A percentile compares a stretch with the other conserved stretches of the same genome.
Evolutionary conservation across 2,329 filamentous ascomycete genomes (phyloP).

Genomic region (Ophiostoma perfectum): DNA sequence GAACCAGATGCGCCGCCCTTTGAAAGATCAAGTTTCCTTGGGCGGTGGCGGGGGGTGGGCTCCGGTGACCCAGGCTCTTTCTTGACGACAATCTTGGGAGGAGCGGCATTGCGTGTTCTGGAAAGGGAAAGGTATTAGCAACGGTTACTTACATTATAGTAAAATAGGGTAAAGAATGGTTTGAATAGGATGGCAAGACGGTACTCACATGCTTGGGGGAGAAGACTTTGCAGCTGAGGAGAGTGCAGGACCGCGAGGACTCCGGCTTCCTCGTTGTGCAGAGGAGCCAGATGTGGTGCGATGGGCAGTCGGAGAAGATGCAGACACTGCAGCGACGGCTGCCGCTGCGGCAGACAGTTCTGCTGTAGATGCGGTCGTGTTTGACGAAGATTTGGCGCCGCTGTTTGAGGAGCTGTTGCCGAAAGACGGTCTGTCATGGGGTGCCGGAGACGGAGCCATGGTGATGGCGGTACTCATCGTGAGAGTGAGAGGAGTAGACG

Average conservation of each 20-base stretch:
- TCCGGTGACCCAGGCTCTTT: conserved; percentile 90
- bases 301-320: conserved; percentile 40
- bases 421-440: conserved; percentile 58
- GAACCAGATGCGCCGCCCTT: conserved; percentile 51
- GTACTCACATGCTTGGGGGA: conserved; percentile 55
- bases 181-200: neutral
- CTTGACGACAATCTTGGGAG: conserved; percentile 86
- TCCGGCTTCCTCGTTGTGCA: conserved; percentile 49
- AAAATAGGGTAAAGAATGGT: neutral
- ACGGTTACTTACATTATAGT: neutral
- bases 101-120: conserved; percentile 35
- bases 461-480: conserved; percentile 64
- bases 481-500: conserved; percentile 22
- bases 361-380: conserved; percentile 30
- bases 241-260: conserved; percentile 42
- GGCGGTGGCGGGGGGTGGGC: conserved; percentile 67
- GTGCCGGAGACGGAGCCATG: conserved; percentile 63
- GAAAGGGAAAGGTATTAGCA: neutral
- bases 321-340: conserved; percentile 32
- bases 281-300: conserved; percentile 34
- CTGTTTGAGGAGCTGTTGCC: conserved; percentile 29
- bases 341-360: conserved; percentile 40
- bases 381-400: conserved; percentile 15
- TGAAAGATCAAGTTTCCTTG: conserved; percentile 71
- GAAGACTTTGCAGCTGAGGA: conserved; percentile 48